phyloP scores from a whole-genome alignment of 2,329 filamentous ascomycete genomes.

The Fusarium nanum region DNA sequence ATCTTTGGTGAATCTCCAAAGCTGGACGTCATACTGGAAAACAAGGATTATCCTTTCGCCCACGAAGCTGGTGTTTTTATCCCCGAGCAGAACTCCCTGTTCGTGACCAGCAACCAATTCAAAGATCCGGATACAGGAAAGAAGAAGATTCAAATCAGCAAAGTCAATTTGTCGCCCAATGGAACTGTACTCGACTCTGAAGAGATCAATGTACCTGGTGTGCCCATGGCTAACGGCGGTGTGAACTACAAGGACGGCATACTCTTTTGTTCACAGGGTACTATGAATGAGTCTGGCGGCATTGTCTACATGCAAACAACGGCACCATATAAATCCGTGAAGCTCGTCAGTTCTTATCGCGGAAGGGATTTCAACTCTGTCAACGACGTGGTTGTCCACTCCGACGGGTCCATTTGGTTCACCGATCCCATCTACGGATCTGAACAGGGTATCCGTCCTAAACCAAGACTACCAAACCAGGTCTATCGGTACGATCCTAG shows the following conservation, averaged over 20 bases:
- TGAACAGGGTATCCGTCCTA: conserved; percentile 59
- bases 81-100: conserved; percentile 44
- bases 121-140: conserved; percentile 32
- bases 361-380: conserved; percentile 61
- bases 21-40: conserved; percentile 54
- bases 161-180: conserved; percentile 38
- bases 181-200: conserved; percentile 43
- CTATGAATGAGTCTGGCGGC: conserved; percentile 39
- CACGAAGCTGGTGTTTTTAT: conserved; percentile 60
- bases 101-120: conserved; percentile 53
- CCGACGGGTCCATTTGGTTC: conserved; percentile 61
- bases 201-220: conserved; percentile 48
- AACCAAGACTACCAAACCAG: conserved; percentile 57
- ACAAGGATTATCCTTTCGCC: conserved; percentile 58
- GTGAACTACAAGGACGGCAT: conserved; percentile 58
- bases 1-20: conserved; percentile 52
- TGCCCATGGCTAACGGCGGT: conserved; percentile 62
- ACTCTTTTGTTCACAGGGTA: conserved; percentile 57
- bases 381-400: conserved; percentile 60
- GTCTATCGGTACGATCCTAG: conserved; percentile 61
- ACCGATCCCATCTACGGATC: conserved; percentile 62
- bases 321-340: conserved; percentile 46
- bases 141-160: conserved; percentile 49
- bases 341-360: conserved; percentile 55
- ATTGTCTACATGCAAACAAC: conserved; percentile 50